Conservation (phyloP, 208 protist genomes). For the Acanthamoeba castellanii region DNA sequence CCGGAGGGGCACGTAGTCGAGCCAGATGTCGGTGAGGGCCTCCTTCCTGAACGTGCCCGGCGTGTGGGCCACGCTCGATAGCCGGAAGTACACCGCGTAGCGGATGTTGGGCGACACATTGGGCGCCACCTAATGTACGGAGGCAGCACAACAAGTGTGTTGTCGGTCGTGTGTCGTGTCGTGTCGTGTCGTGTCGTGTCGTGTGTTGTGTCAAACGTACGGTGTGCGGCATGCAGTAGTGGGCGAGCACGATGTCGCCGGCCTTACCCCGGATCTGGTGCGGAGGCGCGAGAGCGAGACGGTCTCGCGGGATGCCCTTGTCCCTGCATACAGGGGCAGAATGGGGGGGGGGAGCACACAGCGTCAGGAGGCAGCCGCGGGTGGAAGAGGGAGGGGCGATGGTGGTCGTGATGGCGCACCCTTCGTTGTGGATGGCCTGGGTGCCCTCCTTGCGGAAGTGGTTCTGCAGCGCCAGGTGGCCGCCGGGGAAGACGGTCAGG, state of each 20-base stretch:
- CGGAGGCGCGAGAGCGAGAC: neutral
- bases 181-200: too few species aligned
- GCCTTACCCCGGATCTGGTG: slow-evolving; percentile 63
- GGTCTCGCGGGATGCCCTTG: neutral
- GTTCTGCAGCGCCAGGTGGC: slow-evolving; percentile 23
- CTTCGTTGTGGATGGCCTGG: neutral
- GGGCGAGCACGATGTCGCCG: slow-evolving; percentile 63
- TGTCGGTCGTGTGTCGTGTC: too few species aligned
- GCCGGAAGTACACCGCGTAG: slow-evolving; percentile 73
- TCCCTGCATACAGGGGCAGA: neutral
- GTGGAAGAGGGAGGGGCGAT: neutral
- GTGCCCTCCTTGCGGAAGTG: slow-evolving; percentile 12
- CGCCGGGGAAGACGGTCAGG: slow-evolving; percentile 65
- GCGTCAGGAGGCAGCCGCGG: too few species aligned
- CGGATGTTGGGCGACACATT: slow-evolving; percentile 45
- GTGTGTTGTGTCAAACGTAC: neutral
- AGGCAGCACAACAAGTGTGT: neutral
- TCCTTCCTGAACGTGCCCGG: slow-evolving; percentile 7
- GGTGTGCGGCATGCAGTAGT: slow-evolving; percentile 70
- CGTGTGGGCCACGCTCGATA: slow-evolving; percentile 27
- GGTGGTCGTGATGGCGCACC: neutral
- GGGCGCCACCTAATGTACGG: slow-evolving; percentile 20
- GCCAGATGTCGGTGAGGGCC: slow-evolving; percentile 43
- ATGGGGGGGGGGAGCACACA: too few species aligned
- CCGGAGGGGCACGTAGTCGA: slow-evolving; percentile 12